These are phyloP conservation scores for Acer saccharum DNA, from an alignment of 345 rosid species.

Conservation along the genomic window DNA sequence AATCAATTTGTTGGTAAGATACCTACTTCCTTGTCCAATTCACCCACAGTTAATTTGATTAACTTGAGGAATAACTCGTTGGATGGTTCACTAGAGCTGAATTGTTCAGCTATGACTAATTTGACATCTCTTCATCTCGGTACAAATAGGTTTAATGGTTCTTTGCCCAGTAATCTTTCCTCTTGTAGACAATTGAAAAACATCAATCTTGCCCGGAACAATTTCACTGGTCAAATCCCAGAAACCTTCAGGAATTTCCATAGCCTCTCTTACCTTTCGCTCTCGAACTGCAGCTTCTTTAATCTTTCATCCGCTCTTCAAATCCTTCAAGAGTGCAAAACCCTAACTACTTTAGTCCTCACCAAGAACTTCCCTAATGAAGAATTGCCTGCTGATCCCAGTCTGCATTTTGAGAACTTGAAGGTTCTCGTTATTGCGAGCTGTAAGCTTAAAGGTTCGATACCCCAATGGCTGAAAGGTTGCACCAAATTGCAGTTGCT, in stretches of 20 bases:
- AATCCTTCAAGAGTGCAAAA: constrained; percentile 67
- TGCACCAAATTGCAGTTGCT: constrained; percentile 61
- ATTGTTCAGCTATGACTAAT: constrained; percentile 58
- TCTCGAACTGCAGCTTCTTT: constrained; percentile 56
- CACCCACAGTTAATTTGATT: constrained; percentile 48
- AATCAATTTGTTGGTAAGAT: constrained; percentile 56
- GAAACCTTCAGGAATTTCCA: constrained; percentile 55
- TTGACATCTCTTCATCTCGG: constrained; percentile 71
- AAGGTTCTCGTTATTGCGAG: constrained; percentile 64
- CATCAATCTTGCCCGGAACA: constrained; percentile 68
- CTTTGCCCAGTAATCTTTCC: constrained; percentile 61
- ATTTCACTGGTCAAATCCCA: constrained; percentile 61
- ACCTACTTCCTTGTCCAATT: constrained; percentile 63
- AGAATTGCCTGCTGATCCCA: constrained; percentile 49
- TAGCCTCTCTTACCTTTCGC: constrained; percentile 62
- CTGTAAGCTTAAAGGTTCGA: constrained; percentile 59
- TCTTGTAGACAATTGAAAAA: constrained; percentile 49
- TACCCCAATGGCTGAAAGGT: constrained; percentile 67
- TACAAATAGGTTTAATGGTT: constrained; percentile 52
- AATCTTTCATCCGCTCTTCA: constrained; percentile 58
- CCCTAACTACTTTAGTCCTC: constrained; percentile 59
- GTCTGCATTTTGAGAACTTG: constrained; percentile 56
- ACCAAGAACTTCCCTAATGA: constrained; percentile 66
- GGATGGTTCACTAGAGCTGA: constrained; percentile 50
- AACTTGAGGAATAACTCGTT: constrained; percentile 76